These are phyloP conservation scores for Spergularia azorica DNA, from an alignment of 179 eudicot species.

Conservation along the genomic window DNA sequence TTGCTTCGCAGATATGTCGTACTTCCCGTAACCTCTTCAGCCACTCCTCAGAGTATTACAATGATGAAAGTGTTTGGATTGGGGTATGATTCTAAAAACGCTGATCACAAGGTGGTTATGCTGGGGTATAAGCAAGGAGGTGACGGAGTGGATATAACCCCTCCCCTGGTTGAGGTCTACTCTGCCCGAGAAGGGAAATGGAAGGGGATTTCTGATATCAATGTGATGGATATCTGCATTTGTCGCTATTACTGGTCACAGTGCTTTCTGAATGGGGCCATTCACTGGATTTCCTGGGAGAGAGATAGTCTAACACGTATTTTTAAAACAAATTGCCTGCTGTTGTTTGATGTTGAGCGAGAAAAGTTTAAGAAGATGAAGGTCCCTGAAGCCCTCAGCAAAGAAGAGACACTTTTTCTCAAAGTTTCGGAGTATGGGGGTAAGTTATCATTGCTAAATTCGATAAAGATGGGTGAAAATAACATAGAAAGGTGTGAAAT, in stretches of 20 bases:
- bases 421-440: conserved; percentile 6
- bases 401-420: conserved; percentile 1
- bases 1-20: conserved; percentile 17
- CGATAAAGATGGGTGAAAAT: conserved; percentile 15
- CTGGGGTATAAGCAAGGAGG: conserved; percentile 6
- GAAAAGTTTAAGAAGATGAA: conserved; percentile 25
- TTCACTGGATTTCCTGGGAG: conserved; percentile 29
- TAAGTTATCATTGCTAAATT: conserved; percentile 14
- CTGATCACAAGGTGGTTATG: conserved; percentile 25
- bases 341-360: conserved; percentile 23
- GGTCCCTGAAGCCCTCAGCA: conserved; percentile 13
- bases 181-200: conserved; percentile 23
- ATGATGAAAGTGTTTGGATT: conserved; percentile 16
- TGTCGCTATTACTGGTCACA: conserved; percentile 24
- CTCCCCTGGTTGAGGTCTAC: conserved; percentile 20
- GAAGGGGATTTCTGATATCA: conserved; percentile 18
- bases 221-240: conserved; percentile 5
- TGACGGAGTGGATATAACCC: neutral
- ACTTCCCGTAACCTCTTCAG: conserved; percentile 11
- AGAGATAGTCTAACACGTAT: neutral
- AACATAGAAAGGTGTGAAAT: conserved; percentile 16
- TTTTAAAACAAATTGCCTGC: conserved; percentile 13
- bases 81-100: conserved; percentile 26
- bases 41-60: neutral
- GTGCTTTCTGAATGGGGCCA: conserved; percentile 14